These are phyloP conservation scores for Rhodotorula kratochvilovae DNA, from an alignment of 768 basidiomycete species.

Conservation along the genomic window DNA sequence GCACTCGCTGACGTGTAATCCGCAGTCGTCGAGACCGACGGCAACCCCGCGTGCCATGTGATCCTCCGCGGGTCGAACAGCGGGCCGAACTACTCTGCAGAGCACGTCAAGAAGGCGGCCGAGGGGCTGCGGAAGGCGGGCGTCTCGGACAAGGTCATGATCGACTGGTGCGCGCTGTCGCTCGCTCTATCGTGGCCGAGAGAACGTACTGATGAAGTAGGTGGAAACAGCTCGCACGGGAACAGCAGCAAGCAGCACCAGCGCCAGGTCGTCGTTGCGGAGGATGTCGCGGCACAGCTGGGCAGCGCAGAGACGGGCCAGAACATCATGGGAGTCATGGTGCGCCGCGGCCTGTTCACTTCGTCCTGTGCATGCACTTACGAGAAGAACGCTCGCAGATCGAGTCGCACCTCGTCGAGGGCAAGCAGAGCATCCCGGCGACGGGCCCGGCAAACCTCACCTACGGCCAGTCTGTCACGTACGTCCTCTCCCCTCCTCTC, in stretches of 20 bases:
- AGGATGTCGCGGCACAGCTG: conserved; percentile 64
- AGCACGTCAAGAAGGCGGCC: conserved; percentile 71
- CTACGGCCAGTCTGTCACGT: conserved; percentile 83
- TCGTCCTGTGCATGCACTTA: background rate
- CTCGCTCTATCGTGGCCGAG: background rate
- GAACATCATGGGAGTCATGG: conserved; percentile 87
- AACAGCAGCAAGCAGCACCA: conserved; percentile 88
- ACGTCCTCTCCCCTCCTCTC: conserved; percentile 45
- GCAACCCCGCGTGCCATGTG: conserved; percentile 85
- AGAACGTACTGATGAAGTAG: no score
- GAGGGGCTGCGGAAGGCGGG: conserved; percentile 73
- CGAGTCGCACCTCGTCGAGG: conserved; percentile 46
- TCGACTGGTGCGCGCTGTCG: conserved; percentile 47
- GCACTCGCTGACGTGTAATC: background rate
- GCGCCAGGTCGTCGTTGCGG: conserved; percentile 81
- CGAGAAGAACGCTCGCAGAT: background rate
- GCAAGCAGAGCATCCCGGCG: conserved; percentile 75
- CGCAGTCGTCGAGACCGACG: conserved; percentile 80
- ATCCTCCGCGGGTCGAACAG: conserved; percentile 85
- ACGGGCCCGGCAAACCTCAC: conserved; percentile 66
- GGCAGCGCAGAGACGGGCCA: conserved; percentile 52
- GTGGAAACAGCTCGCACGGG: conserved; percentile 87
- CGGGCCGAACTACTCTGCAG: conserved; percentile 81
- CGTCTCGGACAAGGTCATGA: conserved; percentile 79
- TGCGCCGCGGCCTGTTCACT: conserved; percentile 61